These are phyloP conservation scores for Talaromyces wortmannii DNA, from an alignment of 495 filamentous ascomycete species.

Conservation along the genomic window DNA sequence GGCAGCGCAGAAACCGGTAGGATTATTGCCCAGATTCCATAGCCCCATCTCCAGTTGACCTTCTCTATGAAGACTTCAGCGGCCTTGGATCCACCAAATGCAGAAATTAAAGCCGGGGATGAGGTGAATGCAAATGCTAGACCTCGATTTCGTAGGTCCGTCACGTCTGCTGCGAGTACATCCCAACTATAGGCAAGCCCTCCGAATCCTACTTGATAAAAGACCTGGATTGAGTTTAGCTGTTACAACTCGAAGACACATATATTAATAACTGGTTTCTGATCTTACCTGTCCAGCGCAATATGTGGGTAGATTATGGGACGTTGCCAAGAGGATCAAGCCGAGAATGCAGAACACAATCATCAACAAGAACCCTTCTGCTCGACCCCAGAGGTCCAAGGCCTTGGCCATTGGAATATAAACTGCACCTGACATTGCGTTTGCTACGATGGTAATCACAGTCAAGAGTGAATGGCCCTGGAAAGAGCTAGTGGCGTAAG, in stretches of 20 bases:
- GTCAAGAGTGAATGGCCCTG: slow-evolving; percentile 51
- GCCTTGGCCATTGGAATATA: slow-evolving; percentile 58
- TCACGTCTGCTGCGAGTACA: slow-evolving; percentile 56
- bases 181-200: slow-evolving; percentile 48
- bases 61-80: slow-evolving; percentile 36
- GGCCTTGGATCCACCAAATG: slow-evolving; percentile 19
- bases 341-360: slow-evolving; percentile 26
- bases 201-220: slow-evolving; percentile 48
- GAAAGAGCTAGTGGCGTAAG: slow-evolving; percentile 48
- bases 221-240: slow-evolving; percentile 3
- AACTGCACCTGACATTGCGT: slow-evolving; percentile 26
- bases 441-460: slow-evolving; percentile 48
- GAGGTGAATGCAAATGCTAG: slow-evolving; percentile 51
- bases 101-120: slow-evolving; percentile 46
- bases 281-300: slow-evolving; percentile 39
- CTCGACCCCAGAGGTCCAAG: slow-evolving; percentile 59
- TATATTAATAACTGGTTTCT: slow-evolving; percentile 1
- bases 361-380: slow-evolving; percentile 46
- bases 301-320: slow-evolving; percentile 39
- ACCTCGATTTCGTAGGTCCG: slow-evolving; percentile 49
- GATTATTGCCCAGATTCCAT: slow-evolving; percentile 52
- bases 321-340: slow-evolving; percentile 44
- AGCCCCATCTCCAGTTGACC: slow-evolving; percentile 52
- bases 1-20: slow-evolving; percentile 45
- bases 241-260: background rate